phyloP scores from a whole-genome alignment of 176 grass and related monocot genomes.

The Oryza meridionalis region DNA sequence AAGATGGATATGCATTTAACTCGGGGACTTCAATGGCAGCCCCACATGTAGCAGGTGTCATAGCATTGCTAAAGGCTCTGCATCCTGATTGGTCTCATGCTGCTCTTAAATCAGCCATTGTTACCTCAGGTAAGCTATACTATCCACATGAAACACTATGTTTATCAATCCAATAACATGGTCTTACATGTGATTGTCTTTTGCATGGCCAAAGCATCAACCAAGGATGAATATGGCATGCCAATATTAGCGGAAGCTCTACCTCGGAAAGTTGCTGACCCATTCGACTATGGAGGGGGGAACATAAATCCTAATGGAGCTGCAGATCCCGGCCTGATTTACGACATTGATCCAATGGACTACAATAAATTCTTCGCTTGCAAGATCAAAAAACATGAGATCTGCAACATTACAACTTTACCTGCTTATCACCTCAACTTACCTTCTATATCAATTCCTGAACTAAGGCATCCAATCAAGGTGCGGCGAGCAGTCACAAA shows the following conservation, averaged over 20 bases:
- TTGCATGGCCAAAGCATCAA: conserved; percentile 38
- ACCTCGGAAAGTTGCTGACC: conserved; percentile 51
- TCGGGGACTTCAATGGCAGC: conserved; percentile 50
- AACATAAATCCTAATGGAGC: conserved; percentile 53
- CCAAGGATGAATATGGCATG: conserved; percentile 39
- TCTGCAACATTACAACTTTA: conserved; percentile 14
- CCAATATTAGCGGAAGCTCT: conserved; percentile 46
- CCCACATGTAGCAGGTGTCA: conserved; percentile 50
- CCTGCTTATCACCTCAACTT: conserved; percentile 50
- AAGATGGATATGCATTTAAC: conserved; percentile 19
- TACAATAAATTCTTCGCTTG: conserved; percentile 49
- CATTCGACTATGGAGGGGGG: conserved; percentile 63
- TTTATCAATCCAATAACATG: neutral
- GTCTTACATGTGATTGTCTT: neutral
- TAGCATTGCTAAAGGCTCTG: conserved; percentile 48
- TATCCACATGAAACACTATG: neutral
- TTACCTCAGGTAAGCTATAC: conserved; percentile 44
- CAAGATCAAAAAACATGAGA: neutral
- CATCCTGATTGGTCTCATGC: conserved; percentile 55
- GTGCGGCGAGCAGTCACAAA: conserved; percentile 46
- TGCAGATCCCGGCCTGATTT: conserved; percentile 46
- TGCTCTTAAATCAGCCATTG: conserved; percentile 51
- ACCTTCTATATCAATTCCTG: conserved; percentile 49
- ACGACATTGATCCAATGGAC: conserved; percentile 44
- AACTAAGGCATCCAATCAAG: conserved; percentile 34